A percentile compares a stretch with the other conserved stretches of the same genome.
These are phyloP conservation scores for Suillus cothurnatus DNA, from an alignment of 768 basidiomycete genomes.

Conservation along the genomic window DNA sequence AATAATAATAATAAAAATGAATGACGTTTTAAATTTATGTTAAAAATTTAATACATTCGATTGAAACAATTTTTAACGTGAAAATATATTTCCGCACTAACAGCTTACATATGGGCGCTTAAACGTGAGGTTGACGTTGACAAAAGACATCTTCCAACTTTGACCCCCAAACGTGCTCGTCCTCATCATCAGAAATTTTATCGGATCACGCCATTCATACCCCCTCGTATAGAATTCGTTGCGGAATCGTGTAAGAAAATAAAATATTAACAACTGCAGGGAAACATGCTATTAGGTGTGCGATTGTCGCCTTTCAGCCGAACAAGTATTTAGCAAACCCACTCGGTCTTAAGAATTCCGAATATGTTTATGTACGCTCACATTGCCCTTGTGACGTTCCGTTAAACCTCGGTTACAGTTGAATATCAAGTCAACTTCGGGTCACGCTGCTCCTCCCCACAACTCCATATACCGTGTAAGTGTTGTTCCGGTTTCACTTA, in stretches of 20 bases:
- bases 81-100: too few species aligned
- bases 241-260: not conserved
- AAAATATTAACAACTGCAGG: conserved; percentile 3
- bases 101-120: not conserved
- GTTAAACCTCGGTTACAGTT: not conserved
- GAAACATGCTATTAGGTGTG: not conserved
- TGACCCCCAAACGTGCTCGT: not conserved
- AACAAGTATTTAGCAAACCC: not conserved
- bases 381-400: not conserved
- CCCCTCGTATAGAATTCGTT: not conserved
- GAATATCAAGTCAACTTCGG: not conserved
- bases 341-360: too few species aligned
- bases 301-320: not conserved
- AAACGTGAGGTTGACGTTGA: not conserved
- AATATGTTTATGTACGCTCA: too few species aligned
- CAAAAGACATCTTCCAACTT: not conserved
- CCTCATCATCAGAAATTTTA: not conserved
- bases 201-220: conserved; percentile 1
- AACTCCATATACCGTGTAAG: not conserved
- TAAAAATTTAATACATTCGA: not conserved
- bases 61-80: not conserved
- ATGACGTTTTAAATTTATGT: not conserved
- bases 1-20: not conserved
- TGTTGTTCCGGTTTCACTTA: not conserved
- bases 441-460: not conserved